These are phyloP conservation scores for Kandelia obovata DNA, from an alignment of 345 rosid species.

Conservation along the genomic window DNA sequence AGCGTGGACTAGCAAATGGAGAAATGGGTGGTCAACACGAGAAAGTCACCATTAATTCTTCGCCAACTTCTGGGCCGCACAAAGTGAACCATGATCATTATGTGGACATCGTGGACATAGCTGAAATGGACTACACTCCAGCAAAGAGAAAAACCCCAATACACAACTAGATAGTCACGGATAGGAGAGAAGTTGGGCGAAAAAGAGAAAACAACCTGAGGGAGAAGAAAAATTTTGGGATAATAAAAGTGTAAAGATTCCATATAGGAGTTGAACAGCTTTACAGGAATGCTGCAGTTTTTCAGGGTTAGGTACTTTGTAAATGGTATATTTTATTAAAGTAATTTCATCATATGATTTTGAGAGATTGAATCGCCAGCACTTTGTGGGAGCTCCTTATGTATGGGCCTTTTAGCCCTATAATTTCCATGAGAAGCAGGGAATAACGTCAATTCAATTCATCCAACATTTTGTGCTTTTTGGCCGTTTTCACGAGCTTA, in stretches of 20 bases:
- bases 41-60: background rate
- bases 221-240: background rate
- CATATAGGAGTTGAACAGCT: background rate
- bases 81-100: background rate
- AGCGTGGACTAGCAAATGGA: background rate
- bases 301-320: background rate
- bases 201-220: background rate
- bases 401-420: background rate
- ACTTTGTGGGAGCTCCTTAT: background rate
- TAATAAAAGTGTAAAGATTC: background rate
- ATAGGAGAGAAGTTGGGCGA: background rate
- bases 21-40: background rate
- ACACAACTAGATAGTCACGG: background rate
- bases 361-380: background rate
- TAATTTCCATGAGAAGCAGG: background rate
- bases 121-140: background rate
- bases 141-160: background rate
- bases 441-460: background rate
- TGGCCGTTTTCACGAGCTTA: too few relatives aligned
- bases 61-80: background rate
- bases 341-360: background rate
- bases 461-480: background rate
- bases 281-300: conserved; percentile 1
- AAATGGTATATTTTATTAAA: background rate
- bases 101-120: background rate